Evolutionary conservation across 2,329 filamentous ascomycete species (phyloP), one percentile per base, ranked within the genome.

Genomic region (Furcasterigmium sp.): DNA sequence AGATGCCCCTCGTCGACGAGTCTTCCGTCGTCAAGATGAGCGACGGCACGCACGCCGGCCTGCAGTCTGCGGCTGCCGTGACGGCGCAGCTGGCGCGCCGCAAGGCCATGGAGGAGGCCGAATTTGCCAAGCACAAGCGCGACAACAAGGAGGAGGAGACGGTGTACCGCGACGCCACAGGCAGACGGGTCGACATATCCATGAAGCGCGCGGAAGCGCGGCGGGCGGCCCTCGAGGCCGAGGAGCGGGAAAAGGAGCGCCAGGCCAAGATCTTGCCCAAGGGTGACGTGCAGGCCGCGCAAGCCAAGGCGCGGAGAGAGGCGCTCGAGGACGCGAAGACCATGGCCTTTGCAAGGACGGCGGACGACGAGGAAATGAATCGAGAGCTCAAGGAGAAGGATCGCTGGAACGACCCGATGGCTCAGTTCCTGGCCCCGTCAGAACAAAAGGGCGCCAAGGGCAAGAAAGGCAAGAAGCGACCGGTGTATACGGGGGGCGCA

Each of bases 361-460:
- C 78, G n/a, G 91, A 97, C 57, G 94, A 98, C 57, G 82, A 77
- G 53, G 84, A 86, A 40, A 72, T 98, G 72, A 98, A 98, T 54
- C 75, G 78, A 28, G 89, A 95, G 62, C 57, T 96, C 54, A 91
- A 81, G 67, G 82, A 81, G 44, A 68, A 78, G 56, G 76, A 83
- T 45, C 72, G 91, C 53, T 98, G 94, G 94, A 91, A 95, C 60
- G 93, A 98, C 67, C 93, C 93, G 1, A 94, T 94, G 65, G 84
- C 84, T 46, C 78, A 80, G 53, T 94, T 97, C 56, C 61, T 96
- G 61, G 17, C n/a, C n/a, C 15, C 32, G 8, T 15, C 32, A 15
- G 29, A 34, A 3, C 60, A 70, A 57, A 54, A 75, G 39, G 51
- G 45, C 3, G 49, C 35, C 1, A 53, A 48, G 3, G 50, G 29